A percentile compares a stretch with the other conserved stretches of the same genome.
phyloP scores from a whole-genome alignment of 768 basidiomycete genomes.

The Sarcodon aspratus region DNA sequence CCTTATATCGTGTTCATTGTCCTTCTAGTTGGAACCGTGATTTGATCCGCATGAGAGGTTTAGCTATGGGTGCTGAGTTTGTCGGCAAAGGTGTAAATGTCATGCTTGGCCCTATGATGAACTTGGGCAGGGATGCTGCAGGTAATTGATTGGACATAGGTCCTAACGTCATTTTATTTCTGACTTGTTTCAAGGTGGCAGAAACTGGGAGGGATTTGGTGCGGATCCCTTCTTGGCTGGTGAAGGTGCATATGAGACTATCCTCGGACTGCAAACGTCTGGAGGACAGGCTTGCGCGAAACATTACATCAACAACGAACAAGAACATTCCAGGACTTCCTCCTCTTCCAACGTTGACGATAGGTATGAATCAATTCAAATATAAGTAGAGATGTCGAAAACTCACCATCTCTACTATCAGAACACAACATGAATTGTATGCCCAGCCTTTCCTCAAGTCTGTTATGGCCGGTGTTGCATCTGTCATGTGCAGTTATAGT shows the following conservation, averaged over 20 bases:
- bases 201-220: slow-evolving; percentile 96
- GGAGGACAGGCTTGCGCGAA: slow-evolving; percentile 87
- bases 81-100: slow-evolving; percentile 77
- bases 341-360: slow-evolving; percentile 67
- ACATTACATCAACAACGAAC: slow-evolving; percentile 71
- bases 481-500: slow-evolving; percentile 75
- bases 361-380: slow-evolving; percentile 3
- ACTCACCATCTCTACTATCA: no score
- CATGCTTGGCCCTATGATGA: slow-evolving; percentile 76
- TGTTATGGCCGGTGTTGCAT: slow-evolving; percentile 63
- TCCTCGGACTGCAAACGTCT: slow-evolving; percentile 65
- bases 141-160: neutral
- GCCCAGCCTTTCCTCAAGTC: slow-evolving; percentile 58
- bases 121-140: slow-evolving; percentile 39
- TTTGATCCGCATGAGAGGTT: slow-evolving; percentile 65
- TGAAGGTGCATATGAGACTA: slow-evolving; percentile 68
- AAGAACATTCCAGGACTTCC: slow-evolving; percentile 48
- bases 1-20: neutral
- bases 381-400: no score
- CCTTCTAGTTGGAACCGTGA: slow-evolving; percentile 55
- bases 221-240: slow-evolving; percentile 84
- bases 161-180: neutral
- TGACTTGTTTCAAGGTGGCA: slow-evolving; percentile 40
- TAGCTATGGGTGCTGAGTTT: slow-evolving; percentile 76
- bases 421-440: slow-evolving; percentile 71